These are phyloP conservation scores for maize (Zea mays) DNA, from an alignment of 176 grass and related monocot species.

Conservation along the genomic window DNA sequence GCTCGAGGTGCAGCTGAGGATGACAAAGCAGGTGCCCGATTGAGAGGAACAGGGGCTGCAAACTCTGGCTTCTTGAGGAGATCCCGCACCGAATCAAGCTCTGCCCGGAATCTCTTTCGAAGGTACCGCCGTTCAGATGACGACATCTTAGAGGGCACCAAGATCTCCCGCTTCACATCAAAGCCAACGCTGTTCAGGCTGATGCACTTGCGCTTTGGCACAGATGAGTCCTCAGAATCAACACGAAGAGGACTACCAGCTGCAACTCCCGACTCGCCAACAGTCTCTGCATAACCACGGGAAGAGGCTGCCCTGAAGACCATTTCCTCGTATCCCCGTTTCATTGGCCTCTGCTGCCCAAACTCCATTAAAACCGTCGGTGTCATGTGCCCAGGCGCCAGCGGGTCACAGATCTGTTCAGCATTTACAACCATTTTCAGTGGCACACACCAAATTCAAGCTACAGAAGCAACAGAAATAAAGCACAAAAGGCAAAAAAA, in stretches of 20 bases:
- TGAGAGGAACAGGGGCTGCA: neutral
- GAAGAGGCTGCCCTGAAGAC: conserved; percentile 6
- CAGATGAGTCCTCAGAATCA: conserved; percentile 66
- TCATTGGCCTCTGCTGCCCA: conserved; percentile 53
- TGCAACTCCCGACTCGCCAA: conserved; percentile 59
- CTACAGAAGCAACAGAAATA: neutral
- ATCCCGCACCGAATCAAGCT: conserved; percentile 56
- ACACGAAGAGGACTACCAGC: conserved; percentile 54
- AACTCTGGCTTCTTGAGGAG: conserved; percentile 58
- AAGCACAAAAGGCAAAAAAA: neutral
- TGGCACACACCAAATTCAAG: conserved; percentile 14
- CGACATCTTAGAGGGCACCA: conserved; percentile 65
- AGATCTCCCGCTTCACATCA: conserved; percentile 58
- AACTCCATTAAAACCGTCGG: conserved; percentile 59
- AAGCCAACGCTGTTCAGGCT: conserved; percentile 61
- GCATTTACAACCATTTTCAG: conserved; percentile 26
- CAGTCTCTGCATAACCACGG: conserved; percentile 37
- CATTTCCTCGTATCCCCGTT: conserved; percentile 50
- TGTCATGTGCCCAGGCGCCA: conserved; percentile 63
- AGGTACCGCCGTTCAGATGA: conserved; percentile 61
- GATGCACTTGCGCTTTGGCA: conserved; percentile 83
- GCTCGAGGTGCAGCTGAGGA: conserved; percentile 43
- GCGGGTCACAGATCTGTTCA: conserved; percentile 33
- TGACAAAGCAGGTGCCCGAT: conserved; percentile 44
- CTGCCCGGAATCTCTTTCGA: conserved; percentile 56